Conservation (phyloP, 2,329 filamentous ascomycete species). For the Macrophomina pseudophaseolina region DNA sequence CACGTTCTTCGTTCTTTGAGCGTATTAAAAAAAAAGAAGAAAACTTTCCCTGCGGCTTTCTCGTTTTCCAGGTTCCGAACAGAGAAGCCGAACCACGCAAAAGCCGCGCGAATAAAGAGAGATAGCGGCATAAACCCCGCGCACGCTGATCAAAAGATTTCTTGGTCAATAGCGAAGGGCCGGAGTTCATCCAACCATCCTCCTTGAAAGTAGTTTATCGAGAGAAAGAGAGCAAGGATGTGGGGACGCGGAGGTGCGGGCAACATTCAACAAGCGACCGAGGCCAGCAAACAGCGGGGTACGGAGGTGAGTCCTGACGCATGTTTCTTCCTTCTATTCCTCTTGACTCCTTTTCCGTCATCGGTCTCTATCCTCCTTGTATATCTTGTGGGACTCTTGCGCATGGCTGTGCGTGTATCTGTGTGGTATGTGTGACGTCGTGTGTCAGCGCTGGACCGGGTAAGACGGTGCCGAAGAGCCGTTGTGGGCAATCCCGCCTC, state of each 20-base stretch:
- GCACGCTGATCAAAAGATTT: no score
- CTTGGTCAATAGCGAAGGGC: no score
- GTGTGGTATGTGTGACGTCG: background rate
- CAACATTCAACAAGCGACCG: slow-evolving; percentile 44
- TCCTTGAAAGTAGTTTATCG: no score
- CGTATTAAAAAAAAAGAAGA: no score
- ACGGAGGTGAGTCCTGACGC: slow-evolving; percentile 36
- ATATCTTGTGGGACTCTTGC: background rate
- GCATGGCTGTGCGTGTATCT: background rate
- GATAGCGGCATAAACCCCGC: no score
- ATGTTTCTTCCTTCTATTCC: background rate
- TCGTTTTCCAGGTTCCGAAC: no score
- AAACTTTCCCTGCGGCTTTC: no score
- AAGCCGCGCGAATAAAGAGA: no score
- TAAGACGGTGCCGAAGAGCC: background rate
- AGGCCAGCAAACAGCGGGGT: slow-evolving; percentile 36
- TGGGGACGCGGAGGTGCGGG: slow-evolving; percentile 53
- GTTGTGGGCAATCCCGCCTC: background rate
- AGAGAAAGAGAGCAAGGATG: slow-evolving; percentile 32
- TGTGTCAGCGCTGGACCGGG: background rate
- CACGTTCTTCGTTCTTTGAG: no score
- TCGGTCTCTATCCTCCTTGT: background rate
- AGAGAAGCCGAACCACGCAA: no score
- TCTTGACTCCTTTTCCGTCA: background rate
- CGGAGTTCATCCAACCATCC: no score